Percentiles rank a stretch among this genome's conserved stretches.
Conservation (phyloP, 148 eudicot species). For the Pouteria glomerata region DNA sequence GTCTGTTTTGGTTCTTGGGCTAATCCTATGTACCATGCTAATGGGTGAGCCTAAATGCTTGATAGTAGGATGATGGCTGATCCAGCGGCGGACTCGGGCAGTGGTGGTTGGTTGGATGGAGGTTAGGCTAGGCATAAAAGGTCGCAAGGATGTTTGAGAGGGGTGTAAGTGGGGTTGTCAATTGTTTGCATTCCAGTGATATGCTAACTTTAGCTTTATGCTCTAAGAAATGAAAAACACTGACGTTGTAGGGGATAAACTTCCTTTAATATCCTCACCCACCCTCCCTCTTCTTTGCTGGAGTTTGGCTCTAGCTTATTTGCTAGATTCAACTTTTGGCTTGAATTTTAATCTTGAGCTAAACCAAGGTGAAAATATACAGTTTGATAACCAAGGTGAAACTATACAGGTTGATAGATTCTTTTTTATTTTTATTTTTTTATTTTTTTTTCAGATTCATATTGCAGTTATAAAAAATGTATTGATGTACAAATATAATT, state of each 20-base stretch:
- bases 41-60: neutral
- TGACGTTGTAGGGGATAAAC: no score
- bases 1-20: neutral
- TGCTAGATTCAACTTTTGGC: neutral
- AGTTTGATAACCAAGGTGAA: neutral
- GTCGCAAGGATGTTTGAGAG: no score
- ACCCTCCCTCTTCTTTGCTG: no score
- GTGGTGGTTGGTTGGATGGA: neutral
- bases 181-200: neutral
- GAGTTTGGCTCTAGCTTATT: neutral
- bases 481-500: no score
- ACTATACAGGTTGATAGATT: neutral
- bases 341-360: neutral
- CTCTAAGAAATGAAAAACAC: no score
- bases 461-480: neutral
- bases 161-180: neutral
- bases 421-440: neutral
- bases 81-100: neutral
- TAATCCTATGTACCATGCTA: no score
- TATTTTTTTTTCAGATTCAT: neutral
- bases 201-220: no score
- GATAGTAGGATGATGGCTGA: neutral
- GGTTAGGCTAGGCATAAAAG: no score
- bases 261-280: no score
- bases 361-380: neutral